These are phyloP conservation scores for Nakazawaea peltata DNA, from an alignment of 805 yeast species.

Conservation along the genomic window DNA sequence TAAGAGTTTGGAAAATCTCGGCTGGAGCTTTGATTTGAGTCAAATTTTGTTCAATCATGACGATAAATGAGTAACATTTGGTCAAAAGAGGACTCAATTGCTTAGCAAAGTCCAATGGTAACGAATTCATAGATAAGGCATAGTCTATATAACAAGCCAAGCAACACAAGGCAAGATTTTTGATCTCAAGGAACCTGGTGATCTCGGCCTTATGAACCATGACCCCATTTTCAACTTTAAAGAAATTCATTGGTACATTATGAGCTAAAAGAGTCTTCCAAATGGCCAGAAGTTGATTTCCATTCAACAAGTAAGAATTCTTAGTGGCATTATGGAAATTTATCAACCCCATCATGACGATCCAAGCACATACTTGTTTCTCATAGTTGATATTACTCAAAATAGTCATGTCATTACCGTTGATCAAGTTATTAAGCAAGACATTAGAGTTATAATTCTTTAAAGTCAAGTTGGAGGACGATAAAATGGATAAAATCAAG, in stretches of 20 bases:
- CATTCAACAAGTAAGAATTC: slow-evolving; percentile 43
- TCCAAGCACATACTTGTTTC: slow-evolving; percentile 48
- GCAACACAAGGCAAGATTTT: slow-evolving; percentile 53
- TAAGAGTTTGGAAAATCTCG: slow-evolving; percentile 15
- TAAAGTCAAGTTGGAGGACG: slow-evolving; percentile 19
- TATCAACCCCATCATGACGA: slow-evolving; percentile 53
- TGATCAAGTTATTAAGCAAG: slow-evolving; percentile 23
- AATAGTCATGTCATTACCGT: slow-evolving; percentile 18
- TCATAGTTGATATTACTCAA: slow-evolving; percentile 25
- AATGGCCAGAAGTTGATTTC: slow-evolving; percentile 48
- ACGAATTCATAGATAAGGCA: slow-evolving; percentile 35
- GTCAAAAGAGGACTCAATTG: slow-evolving; percentile 22
- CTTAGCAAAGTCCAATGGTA: slow-evolving; percentile 23
- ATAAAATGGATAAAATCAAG: slow-evolving; percentile 21
- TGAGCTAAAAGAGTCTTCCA: slow-evolving; percentile 56
- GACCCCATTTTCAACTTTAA: slow-evolving; percentile 22
- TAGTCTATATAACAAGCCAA: slow-evolving; percentile 45
- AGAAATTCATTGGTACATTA: slow-evolving; percentile 33
- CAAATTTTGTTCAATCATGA: slow-evolving; percentile 17
- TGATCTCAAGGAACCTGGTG: slow-evolving; percentile 36
- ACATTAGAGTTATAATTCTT: slow-evolving; percentile 29
- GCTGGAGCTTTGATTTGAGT: not conserved
- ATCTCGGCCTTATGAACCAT: slow-evolving; percentile 25
- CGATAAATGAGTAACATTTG: slow-evolving; percentile 23
- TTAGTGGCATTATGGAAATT: slow-evolving; percentile 39